Evolutionary conservation across 2,329 filamentous ascomycete species (phyloP), one percentile per base, ranked within the genome.

Genomic region (Tolypocladium nubicola): DNA sequence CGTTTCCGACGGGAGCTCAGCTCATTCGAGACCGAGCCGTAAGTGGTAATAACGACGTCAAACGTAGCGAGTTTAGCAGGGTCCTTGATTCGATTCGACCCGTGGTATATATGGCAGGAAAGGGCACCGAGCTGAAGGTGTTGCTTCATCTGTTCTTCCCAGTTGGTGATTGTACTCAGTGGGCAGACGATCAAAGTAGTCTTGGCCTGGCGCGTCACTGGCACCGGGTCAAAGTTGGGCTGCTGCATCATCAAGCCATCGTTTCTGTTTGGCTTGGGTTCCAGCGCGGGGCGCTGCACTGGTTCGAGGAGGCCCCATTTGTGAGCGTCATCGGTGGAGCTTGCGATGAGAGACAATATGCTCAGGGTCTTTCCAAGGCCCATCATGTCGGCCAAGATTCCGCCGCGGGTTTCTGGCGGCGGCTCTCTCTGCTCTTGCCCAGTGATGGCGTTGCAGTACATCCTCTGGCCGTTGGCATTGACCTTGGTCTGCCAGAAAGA

Each of bases 1-100:
- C 77, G 74, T 58, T 84, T 83, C 57, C 77, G 80, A 35, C 87
- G 83, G 30, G 82, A 77, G 50, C 80, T 82, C 19, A 90, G 81
- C 67, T 97, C 93, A 59, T 88, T 89, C 0, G 89, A 86, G 26
- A 96, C 84, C 0, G 90, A 95, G 43, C 89, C 88, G 68, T 97
- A 99, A 0, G 94, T 97, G 0, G 94, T 97, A 58, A 99, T 87
- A 45, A 99, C 84, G 9, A 97, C 73, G 67, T 97, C 91, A 64
- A 85, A 90, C 39, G 85, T 75, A 0, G 86, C 80, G 19, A 99
- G 81, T 62, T 84, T 81, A 8, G 80, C 76, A 0, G 84, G 72
- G 61, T 91, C 84, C 60, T 86, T 88, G 61, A 83, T 85, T 8
- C 94, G 84, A 63, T 84, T 86, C 0, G 84, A 77, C 3, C 94